Conservation (phyloP, 2,329 filamentous ascomycete genomes). For the Cladosporium sp. region DNA sequence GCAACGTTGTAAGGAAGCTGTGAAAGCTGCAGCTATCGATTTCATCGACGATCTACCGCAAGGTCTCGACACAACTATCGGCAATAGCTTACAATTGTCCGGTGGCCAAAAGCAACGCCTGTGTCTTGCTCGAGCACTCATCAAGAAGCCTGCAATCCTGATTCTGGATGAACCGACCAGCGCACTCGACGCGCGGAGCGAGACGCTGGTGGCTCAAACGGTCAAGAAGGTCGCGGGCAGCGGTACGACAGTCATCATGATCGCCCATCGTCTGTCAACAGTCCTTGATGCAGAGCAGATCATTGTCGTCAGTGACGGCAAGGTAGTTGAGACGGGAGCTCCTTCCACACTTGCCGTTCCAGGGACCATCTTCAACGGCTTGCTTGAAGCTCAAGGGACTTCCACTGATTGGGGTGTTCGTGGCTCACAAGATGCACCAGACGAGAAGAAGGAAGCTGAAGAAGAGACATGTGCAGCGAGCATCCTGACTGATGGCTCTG, state of each 20-base stretch:
- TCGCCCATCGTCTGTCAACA: conserved; percentile 75
- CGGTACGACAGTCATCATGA: conserved; percentile 65
- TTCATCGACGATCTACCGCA: conserved; percentile 47
- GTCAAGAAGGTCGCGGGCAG: conserved; percentile 43
- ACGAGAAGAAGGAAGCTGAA: conserved; percentile 7
- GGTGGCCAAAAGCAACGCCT: conserved; percentile 50
- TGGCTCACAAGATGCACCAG: not conserved
- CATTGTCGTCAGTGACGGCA: conserved; percentile 70
- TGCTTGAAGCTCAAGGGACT: conserved; percentile 29
- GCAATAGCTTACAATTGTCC: conserved; percentile 46
- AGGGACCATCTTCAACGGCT: conserved; percentile 30
- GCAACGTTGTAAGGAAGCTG: conserved; percentile 35
- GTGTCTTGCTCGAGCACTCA: conserved; percentile 49
- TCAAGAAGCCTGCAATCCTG: conserved; percentile 47
- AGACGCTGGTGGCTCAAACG: conserved; percentile 45
- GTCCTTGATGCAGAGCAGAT: conserved; percentile 79
- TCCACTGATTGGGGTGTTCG: conserved; percentile 2
- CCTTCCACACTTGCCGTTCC: conserved; percentile 56
- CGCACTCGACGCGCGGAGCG: conserved; percentile 47
- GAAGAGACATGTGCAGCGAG: conserved; percentile 11
- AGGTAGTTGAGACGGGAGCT: conserved; percentile 62
- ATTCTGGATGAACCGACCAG: conserved; percentile 51
- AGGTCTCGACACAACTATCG: conserved; percentile 47
- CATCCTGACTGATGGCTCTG: conserved; percentile 2
- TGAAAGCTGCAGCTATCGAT: conserved; percentile 43